A percentile compares a stretch with the other conserved stretches of the same genome.
phyloP scores from a whole-genome alignment of 805 yeast species.

The Komagataella phaffii region DNA sequence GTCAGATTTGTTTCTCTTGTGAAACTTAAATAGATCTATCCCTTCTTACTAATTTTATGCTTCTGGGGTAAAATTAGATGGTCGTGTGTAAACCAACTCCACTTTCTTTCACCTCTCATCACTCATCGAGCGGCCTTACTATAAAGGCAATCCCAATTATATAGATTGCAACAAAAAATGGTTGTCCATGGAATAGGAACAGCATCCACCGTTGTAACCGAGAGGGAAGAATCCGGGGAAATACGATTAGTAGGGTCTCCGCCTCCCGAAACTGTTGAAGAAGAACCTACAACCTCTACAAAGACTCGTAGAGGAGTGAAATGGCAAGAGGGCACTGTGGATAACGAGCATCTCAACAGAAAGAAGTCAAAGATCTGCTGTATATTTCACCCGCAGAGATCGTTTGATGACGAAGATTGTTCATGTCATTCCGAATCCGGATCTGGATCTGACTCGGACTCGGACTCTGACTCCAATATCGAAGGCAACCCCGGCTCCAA shows the following conservation, averaged over 20 bases:
- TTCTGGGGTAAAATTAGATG: not conserved
- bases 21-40: not conserved
- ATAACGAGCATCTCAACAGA: constrained; percentile 78
- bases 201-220: not conserved
- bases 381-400: constrained; percentile 66
- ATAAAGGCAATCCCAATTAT: not conserved
- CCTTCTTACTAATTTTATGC: not conserved
- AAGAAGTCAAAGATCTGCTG: constrained; percentile 90
- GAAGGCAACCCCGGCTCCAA: constrained; percentile 12
- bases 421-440: constrained; percentile 11
- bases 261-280: not conserved
- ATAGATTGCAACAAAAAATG: not conserved
- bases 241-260: not conserved
- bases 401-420: constrained; percentile 34
- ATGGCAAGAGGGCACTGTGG: constrained; percentile 81
- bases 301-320: constrained; percentile 39
- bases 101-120: not conserved
- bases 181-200: not conserved
- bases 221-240: not conserved
- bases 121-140: no score
- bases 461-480: constrained; percentile 23
- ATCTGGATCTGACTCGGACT: constrained; percentile 7
- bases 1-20: not conserved
- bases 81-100: not conserved
- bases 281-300: not conserved